phyloP scores from a whole-genome alignment of 768 basidiomycete species.

The Serpula lacrymans region DNA sequence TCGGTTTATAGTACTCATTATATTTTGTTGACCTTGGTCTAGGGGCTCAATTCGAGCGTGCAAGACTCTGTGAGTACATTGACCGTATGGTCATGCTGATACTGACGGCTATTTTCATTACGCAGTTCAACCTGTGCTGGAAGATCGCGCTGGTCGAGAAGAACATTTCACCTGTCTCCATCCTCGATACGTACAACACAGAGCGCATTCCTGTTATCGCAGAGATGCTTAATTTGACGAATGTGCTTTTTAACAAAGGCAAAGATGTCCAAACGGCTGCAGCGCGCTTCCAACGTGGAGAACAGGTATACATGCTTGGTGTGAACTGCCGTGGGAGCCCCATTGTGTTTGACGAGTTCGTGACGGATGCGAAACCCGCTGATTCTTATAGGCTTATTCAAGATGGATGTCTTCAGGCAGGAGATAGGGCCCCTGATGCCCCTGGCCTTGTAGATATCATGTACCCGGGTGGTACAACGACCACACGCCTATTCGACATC shows the following conservation, averaged over 20 bases:
- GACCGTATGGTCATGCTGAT: constrained; percentile 3
- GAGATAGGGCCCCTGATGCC: not conserved
- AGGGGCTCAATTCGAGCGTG: constrained; percentile 24
- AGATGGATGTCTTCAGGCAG: not conserved
- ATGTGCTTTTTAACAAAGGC: constrained; percentile 16
- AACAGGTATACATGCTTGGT: constrained; percentile 22
- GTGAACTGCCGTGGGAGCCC: constrained; percentile 35
- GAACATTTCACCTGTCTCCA: constrained; percentile 24
- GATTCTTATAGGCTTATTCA: not conserved
- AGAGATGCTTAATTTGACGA: constrained; percentile 35
- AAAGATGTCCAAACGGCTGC: constrained; percentile 2
- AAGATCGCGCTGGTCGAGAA: constrained; percentile 38
- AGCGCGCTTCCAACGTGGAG: not conserved
- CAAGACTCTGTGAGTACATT: constrained; percentile 20
- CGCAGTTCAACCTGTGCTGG: constrained; percentile 40
- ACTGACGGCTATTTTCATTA: not conserved
- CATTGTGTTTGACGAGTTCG: constrained; percentile 34
- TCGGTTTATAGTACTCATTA: too few species aligned
- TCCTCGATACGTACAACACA: constrained; percentile 36
- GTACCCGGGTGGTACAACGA: too few species aligned
- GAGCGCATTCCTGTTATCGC: constrained; percentile 41
- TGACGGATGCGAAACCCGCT: constrained; percentile 9
- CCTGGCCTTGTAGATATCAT: not conserved
- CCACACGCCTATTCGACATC: constrained; percentile 31
- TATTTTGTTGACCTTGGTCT: too few species aligned